A percentile compares a stretch with the other conserved stretches of the same genome.
phyloP scores from a whole-genome alignment of 2,329 filamentous ascomycete species.

The Cladosporium sp. region DNA sequence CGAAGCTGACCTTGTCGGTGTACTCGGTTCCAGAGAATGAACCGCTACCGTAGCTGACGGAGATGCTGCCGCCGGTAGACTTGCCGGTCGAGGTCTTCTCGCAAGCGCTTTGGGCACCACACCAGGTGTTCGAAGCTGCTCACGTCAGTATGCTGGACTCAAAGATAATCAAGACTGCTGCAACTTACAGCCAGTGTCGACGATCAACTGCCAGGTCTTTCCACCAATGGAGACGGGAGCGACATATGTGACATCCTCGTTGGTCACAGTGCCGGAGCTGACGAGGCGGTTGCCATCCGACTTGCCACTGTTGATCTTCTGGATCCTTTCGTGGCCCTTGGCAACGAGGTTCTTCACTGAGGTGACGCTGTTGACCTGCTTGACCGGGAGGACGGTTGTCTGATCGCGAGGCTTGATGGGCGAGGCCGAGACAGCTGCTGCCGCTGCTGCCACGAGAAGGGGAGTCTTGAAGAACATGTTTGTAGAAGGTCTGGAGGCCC shows the following conservation, averaged over 20 bases:
- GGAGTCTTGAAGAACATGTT: conserved; percentile 17
- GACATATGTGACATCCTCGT: conserved; percentile 19
- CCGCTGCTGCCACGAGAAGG: conserved; percentile 14
- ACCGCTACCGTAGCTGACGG: conserved; percentile 19
- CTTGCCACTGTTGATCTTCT: conserved; percentile 14
- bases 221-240: conserved; percentile 18
- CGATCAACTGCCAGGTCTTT: conserved; percentile 17
- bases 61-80: conserved; percentile 16
- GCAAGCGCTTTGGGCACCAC: conserved; percentile 18
- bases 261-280: conserved; percentile 18
- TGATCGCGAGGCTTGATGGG: conserved; percentile 12
- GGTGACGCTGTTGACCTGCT: conserved; percentile 12
- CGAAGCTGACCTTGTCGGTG: conserved; percentile 17
- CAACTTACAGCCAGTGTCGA: conserved; percentile 20
- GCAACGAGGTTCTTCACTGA: conserved; percentile 16
- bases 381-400: conserved; percentile 11
- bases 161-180: background rate
- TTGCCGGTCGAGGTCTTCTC: conserved; percentile 17
- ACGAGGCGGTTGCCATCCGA: background rate
- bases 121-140: conserved; percentile 21
- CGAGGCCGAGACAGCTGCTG: conserved; percentile 14
- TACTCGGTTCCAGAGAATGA: conserved; percentile 20
- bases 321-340: conserved; percentile 14
- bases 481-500: background rate
- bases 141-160: conserved; percentile 2